Evolutionary conservation across 495 filamentous ascomycete species (phyloP), one percentile per base, ranked within the genome.

Genomic region (Glarea lozoyensis): DNA sequence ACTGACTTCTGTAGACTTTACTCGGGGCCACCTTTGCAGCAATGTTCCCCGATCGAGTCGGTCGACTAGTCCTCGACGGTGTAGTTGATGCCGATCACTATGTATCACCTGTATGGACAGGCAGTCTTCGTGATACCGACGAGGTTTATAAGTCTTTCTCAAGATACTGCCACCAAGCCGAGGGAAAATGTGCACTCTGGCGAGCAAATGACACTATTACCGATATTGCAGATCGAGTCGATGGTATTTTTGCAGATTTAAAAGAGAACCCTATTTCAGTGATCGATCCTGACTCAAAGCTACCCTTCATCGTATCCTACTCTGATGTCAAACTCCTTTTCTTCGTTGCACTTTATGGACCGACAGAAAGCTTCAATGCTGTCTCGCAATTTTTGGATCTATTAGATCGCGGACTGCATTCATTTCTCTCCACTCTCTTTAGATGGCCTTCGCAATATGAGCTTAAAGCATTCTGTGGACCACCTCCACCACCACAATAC

Each of bases 21-120:
- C 70, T 85, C 3, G 81, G 79, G 0, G 64, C 75, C 55, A 86
- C 60, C 11, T 73, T 69, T 51, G 67, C 59, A 30, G 56, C 60
- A 27, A 68, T 67, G 65, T 72, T 69, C 23, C 68, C 68, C 7
- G 53, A 59, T 43, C 64, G 59, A 37, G 66, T 66, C 2, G 70
- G 66, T 12, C 60, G 68, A 9, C 50, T 70, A 33, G 63, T 72
- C 29, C 57, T 72, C 3, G 69, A 75, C 35, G 69, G 67, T 15
- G 67, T 67, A 3, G 69, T 70, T 38, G 69, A 73, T 37, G 63
- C 71, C 3, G 61, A 61, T 36, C 65, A 72, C 40, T 70, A 73
- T 43, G 49, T 59, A 16, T 18, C 42, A 22, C 55, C 58, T 2
- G 41, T 64, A 9, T 62, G 59, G 57, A 36, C 15, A 2, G 55